phyloP scores from a whole-genome alignment of 2,329 filamentous ascomycete species.

The Cordyceps cicadae region DNA sequence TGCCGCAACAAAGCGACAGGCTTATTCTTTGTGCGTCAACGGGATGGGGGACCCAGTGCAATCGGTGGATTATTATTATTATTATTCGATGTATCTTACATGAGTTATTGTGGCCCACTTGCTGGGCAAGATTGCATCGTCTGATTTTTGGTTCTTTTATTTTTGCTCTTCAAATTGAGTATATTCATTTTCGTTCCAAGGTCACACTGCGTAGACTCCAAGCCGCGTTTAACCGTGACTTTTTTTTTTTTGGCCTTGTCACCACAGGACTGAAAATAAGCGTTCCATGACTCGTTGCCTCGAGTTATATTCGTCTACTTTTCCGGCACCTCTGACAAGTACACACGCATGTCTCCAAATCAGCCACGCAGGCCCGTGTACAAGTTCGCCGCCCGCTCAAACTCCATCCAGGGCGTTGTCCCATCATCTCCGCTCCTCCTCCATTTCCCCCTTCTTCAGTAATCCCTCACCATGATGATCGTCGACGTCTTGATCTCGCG shows the following conservation, averaged over 20 bases:
- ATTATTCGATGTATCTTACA: background rate
- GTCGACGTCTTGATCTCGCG: constrained; percentile 27
- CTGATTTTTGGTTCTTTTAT: background rate
- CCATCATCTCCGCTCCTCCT: too few relatives aligned
- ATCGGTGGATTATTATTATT: background rate
- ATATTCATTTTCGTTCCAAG: background rate
- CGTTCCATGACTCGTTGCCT: too few relatives aligned
- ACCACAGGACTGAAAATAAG: too few relatives aligned
- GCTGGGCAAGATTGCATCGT: background rate
- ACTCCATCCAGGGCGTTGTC: too few relatives aligned
- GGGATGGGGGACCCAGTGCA: background rate
- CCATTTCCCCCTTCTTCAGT: background rate
- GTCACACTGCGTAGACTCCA: background rate
- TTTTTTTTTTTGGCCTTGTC: too few relatives aligned
- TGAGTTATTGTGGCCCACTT: background rate
- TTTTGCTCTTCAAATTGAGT: background rate
- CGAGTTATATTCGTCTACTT: too few relatives aligned
- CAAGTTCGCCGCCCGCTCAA: too few relatives aligned
- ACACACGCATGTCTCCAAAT: background rate
- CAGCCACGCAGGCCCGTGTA: too few relatives aligned
- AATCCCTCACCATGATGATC: constrained; percentile 35
- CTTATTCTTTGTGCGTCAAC: background rate
- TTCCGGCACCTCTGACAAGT: too few relatives aligned
- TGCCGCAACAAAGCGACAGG: constrained; percentile 7
- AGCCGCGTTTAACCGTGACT: background rate